Evolutionary conservation across 345 rosid genomes (phyloP).

Genomic region (Punica granatum): DNA sequence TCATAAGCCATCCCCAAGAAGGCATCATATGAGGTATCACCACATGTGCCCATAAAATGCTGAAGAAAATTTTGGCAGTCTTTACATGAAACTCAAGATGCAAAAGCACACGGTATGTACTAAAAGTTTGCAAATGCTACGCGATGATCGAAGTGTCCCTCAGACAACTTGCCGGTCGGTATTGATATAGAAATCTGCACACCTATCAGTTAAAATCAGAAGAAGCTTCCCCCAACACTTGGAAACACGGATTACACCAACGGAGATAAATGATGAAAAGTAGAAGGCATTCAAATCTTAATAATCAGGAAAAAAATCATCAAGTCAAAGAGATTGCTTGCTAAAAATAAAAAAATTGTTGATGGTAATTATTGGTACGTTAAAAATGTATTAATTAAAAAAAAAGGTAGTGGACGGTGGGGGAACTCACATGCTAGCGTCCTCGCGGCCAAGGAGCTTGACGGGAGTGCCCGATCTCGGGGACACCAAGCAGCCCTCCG

Average conservation of each 20-base stretch:
- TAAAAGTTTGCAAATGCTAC: neutral
- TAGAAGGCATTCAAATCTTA: neutral
- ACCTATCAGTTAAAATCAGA: neutral
- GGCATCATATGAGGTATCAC: neutral
- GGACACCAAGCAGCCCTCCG: constrained; percentile 64
- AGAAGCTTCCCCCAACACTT: neutral
- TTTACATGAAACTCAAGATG: neutral
- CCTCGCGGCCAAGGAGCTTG: constrained; percentile 94
- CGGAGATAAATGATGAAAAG: neutral
- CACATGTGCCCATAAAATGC: neutral
- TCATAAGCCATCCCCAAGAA: neutral
- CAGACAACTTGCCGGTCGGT: neutral
- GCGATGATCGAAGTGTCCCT: neutral
- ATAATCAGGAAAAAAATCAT: neutral
- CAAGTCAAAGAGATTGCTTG: neutral
- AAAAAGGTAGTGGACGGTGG: neutral
- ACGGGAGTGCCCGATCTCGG: constrained; percentile 91
- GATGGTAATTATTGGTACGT: neutral
- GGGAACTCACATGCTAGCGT: constrained; percentile 78
- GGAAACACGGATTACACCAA: neutral
- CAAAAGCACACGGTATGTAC: neutral
- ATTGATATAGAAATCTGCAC: neutral
- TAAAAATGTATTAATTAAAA: too few relatives aligned
- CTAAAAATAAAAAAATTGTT: neutral
- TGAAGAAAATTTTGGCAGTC: neutral